These are phyloP conservation scores for Pelomyxa schiedti DNA, from an alignment of 78 protist species.

Conservation along the genomic window DNA sequence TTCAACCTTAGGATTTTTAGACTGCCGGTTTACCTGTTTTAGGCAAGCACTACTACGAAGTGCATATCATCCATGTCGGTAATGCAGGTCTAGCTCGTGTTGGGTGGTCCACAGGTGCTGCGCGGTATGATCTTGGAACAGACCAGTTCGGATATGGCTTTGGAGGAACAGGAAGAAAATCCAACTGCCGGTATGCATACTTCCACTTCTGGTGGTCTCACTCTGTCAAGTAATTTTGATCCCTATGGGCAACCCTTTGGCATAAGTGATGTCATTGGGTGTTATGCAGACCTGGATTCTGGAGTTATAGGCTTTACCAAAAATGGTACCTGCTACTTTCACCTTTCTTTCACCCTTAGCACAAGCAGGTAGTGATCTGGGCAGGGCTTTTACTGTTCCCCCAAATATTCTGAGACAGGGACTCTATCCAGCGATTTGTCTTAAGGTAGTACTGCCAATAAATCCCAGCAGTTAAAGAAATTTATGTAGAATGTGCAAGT, in stretches of 20 bases:
- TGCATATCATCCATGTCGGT: conserved; percentile 20
- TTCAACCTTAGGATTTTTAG: conserved; percentile 39
- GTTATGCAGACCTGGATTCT: conserved; percentile 25
- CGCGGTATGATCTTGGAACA: conserved; percentile 42
- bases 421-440: conserved; percentile 25
- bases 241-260: conserved; percentile 51
- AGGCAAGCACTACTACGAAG: conserved; percentile 53
- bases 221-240: conserved; percentile 24
- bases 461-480: no score
- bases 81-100: conserved; percentile 67
- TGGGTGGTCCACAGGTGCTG: conserved; percentile 31
- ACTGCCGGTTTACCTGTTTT: conserved; percentile 15
- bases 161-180: conserved; percentile 58
- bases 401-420: neutral
- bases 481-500: no score
- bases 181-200: no score
- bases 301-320: conserved; percentile 29
- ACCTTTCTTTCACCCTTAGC: neutral
- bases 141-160: conserved; percentile 45
- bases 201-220: no score
- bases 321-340: conserved; percentile 23
- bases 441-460: no score
- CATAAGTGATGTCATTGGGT: conserved; percentile 41
- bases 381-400: conserved; percentile 29
- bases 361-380: conserved; percentile 31